Conservation (phyloP, 192 early-diverging fungal species). For the Backusella macrospora region DNA sequence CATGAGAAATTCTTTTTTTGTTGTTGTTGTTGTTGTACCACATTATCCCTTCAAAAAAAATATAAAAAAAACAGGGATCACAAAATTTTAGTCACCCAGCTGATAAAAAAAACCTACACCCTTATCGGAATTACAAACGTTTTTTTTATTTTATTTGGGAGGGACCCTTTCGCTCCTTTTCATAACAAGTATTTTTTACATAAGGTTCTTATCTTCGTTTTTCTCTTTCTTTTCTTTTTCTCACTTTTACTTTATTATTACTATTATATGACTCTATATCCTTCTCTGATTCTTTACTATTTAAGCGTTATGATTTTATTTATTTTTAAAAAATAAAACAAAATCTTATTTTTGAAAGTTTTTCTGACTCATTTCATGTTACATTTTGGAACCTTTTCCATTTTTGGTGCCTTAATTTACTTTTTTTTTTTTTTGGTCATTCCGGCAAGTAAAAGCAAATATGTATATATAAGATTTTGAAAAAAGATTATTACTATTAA, state of each 20-base stretch:
- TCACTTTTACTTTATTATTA: neutral
- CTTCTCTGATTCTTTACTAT: no score
- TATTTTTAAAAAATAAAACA: no score
- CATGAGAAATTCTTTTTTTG: neutral
- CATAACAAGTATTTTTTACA: neutral
- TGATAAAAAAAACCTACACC: neutral
- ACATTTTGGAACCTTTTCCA: no score
- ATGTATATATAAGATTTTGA: no score
- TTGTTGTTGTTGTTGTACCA: neutral
- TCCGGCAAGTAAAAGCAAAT: no score
- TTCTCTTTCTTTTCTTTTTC: neutral
- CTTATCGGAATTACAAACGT: neutral
- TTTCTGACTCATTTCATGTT: no score
- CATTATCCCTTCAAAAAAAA: conserved; percentile 2
- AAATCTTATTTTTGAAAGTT: no score
- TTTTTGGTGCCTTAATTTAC: no score
- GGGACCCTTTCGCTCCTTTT: conserved; percentile 9
- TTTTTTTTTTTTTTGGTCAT: no score
- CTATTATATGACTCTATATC: no score
- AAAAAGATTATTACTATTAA: no score
- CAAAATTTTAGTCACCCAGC: conserved; percentile 7
- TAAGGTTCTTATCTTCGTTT: neutral
- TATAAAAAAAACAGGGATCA: conserved; percentile 14
- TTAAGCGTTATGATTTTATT: no score
- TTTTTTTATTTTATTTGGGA: neutral